phyloP scores from a whole-genome alignment of 176 grass and related monocot genomes.

The Triticum timopheevii region DNA sequence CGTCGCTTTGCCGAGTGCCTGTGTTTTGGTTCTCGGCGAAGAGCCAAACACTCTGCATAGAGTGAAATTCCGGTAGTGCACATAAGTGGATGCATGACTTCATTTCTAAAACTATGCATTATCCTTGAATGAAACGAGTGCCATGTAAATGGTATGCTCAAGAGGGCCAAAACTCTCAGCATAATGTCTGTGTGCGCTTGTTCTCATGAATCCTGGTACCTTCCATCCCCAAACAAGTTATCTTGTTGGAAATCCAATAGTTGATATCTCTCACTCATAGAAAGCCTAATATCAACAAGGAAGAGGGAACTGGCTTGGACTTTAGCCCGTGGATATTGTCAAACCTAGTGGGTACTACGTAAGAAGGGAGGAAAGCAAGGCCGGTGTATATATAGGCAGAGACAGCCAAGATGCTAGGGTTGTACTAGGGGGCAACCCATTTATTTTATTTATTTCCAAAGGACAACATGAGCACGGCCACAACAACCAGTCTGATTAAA shows the following conservation, averaged over 20 bases:
- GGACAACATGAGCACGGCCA: too few relatives aligned
- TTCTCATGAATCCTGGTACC: not conserved
- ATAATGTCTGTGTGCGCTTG: too few relatives aligned
- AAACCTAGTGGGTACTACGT: not conserved
- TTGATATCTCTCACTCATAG: not conserved
- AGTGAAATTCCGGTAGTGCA: too few relatives aligned
- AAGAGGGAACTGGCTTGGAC: not conserved
- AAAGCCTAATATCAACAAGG: not conserved
- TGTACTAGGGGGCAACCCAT: not conserved
- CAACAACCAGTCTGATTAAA: not conserved
- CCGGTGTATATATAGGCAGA: not conserved
- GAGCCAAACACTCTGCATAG: too few relatives aligned
- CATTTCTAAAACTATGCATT: too few relatives aligned
- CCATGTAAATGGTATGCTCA: too few relatives aligned
- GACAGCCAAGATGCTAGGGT: not conserved
- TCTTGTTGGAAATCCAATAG: not conserved
- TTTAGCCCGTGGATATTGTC: not conserved
- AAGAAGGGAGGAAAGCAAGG: not conserved
- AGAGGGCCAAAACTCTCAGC: too few relatives aligned
- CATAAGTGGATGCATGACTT: too few relatives aligned
- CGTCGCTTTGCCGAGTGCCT: too few relatives aligned
- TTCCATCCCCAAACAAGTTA: not conserved
- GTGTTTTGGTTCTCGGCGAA: too few relatives aligned
- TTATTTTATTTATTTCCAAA: not conserved
- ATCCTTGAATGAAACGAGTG: too few relatives aligned